phyloP scores from a whole-genome alignment of 192 early-diverging fungal species.

The Coemansia sp. region DNA sequence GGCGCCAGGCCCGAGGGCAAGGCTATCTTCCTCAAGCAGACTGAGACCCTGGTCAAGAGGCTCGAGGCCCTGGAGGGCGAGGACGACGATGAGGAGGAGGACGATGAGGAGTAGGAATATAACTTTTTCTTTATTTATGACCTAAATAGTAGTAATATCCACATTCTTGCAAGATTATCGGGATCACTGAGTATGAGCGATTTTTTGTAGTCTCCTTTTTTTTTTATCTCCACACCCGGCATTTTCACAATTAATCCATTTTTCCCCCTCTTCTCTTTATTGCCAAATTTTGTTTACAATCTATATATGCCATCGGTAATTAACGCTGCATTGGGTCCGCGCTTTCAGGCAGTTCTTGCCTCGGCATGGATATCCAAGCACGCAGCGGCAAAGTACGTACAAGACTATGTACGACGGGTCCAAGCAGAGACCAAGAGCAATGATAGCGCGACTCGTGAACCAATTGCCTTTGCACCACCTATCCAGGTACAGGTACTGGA shows the following conservation, averaged over 20 bases:
- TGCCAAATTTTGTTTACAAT: neutral
- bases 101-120: neutral
- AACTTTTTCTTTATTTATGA: neutral
- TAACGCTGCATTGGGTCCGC: constrained; percentile 31
- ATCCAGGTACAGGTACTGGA: constrained; percentile 54
- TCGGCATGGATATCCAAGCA: constrained; percentile 60
- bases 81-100: constrained; percentile 59
- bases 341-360: constrained; percentile 50
- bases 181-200: neutral
- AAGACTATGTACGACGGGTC: constrained; percentile 41
- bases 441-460: constrained; percentile 10
- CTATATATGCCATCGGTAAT: constrained; percentile 12
- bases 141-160: neutral
- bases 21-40: constrained; percentile 90
- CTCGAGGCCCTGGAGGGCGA: constrained; percentile 74
- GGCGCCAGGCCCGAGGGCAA: constrained; percentile 88
- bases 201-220: neutral
- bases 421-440: constrained; percentile 14
- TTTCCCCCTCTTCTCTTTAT: neutral
- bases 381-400: constrained; percentile 46
- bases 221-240: neutral
- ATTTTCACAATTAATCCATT: neutral
- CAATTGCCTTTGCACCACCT: constrained; percentile 42
- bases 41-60: constrained; percentile 87
- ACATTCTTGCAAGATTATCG: neutral